These are phyloP conservation scores for Dothistroma septosporum DNA, from an alignment of 2,329 filamentous ascomycete genomes.

Conservation along the genomic window DNA sequence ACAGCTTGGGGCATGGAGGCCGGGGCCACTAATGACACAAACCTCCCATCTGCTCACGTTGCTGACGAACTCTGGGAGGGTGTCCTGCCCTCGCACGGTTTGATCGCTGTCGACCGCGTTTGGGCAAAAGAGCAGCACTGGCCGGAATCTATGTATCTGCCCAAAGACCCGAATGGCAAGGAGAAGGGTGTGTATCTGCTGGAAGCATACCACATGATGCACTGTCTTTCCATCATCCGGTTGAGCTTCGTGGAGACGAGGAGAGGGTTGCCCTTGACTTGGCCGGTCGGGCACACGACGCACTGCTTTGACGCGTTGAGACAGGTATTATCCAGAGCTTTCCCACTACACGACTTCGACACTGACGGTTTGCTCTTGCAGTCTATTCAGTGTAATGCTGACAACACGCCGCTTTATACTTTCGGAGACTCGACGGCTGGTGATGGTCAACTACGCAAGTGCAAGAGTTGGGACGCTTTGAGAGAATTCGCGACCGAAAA, in stretches of 20 bases:
- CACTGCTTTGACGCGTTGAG: conserved; percentile 20
- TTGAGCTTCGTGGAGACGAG: background rate
- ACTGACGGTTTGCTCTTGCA: conserved; percentile 7
- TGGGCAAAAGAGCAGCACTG: conserved; percentile 7
- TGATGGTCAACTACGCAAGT: conserved; percentile 15
- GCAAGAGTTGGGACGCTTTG: conserved; percentile 17
- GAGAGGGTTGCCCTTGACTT: background rate
- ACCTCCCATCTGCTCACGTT: background rate
- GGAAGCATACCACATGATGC: conserved; percentile 19
- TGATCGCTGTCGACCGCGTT: conserved; percentile 12
- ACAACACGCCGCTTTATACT: conserved; percentile 8
- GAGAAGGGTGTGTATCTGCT: conserved; percentile 12
- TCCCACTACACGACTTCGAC: background rate
- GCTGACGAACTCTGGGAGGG: conserved; percentile 10
- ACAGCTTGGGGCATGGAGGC: background rate
- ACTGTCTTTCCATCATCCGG: conserved; percentile 10
- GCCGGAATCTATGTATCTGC: conserved; percentile 12
- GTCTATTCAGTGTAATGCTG: conserved; percentile 8
- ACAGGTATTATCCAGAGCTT: background rate
- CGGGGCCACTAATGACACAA: conserved; percentile 5
- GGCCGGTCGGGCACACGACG: conserved; percentile 5
- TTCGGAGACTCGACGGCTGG: conserved; percentile 7
- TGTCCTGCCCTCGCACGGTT: conserved; percentile 14
- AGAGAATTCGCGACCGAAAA: conserved; percentile 18
- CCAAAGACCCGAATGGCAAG: background rate